Evolutionary conservation across 768 basidiomycete genomes (phyloP).

Genomic region (Boletus patriciae): DNA sequence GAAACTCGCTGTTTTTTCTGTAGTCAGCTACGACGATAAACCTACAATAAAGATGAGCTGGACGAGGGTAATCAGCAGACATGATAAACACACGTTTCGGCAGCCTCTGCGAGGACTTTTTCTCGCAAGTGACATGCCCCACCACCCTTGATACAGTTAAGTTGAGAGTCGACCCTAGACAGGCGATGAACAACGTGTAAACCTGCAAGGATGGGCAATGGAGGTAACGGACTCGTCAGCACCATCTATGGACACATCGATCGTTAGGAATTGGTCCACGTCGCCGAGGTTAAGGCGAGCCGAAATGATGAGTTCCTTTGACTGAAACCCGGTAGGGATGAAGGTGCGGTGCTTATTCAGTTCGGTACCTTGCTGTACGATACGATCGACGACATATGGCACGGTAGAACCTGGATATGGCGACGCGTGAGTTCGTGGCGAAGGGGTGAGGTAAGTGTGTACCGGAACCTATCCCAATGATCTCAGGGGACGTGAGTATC

Average conservation of each 20-base stretch:
- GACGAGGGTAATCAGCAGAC: not conserved
- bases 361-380: slow-evolving; percentile 76
- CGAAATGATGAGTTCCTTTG: slow-evolving; percentile 88
- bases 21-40: slow-evolving; percentile 94
- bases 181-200: not conserved
- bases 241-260: slow-evolving; percentile 98
- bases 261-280: slow-evolving; percentile 80
- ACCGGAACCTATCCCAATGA: slow-evolving; percentile 90
- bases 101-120: slow-evolving; percentile 97
- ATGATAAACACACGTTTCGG: slow-evolving; percentile 57
- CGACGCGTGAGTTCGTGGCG: slow-evolving; percentile 1
- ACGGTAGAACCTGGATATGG: slow-evolving; percentile 76
- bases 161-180: slow-evolving; percentile 72
- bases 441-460: not conserved
- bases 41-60: slow-evolving; percentile 54
- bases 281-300: slow-evolving; percentile 80
- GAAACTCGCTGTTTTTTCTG: slow-evolving; percentile 82
- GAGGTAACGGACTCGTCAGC: slow-evolving; percentile 80
- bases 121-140: slow-evolving; percentile 96
- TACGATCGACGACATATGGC: slow-evolving; percentile 94
- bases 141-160: slow-evolving; percentile 97
- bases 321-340: slow-evolving; percentile 95
- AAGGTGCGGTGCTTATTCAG: slow-evolving; percentile 82
- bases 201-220: not conserved
- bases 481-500: slow-evolving; percentile 39